Evolutionary conservation across 2,329 filamentous ascomycete genomes (phyloP).

Genomic region (Xylariaceae sp.): DNA sequence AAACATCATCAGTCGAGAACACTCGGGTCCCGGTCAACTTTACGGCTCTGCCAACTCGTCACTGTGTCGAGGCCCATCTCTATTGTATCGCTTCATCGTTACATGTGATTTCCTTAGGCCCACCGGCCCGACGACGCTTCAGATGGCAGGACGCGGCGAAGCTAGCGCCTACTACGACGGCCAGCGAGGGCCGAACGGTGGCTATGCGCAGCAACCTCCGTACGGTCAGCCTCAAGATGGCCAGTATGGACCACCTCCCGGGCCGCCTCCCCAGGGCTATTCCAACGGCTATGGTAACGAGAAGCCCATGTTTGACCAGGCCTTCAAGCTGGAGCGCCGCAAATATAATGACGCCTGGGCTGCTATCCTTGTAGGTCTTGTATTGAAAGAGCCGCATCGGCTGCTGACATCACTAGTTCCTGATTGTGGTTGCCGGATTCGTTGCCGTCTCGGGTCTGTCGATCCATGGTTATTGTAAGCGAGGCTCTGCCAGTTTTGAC

Average conservation of each 20-base stretch:
- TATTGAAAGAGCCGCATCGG: not conserved
- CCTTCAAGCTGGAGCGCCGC: slow-evolving; percentile 74
- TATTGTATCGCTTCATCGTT: no score
- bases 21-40: no score
- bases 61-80: no score
- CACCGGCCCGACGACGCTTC: no score
- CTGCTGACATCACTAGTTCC: slow-evolving; percentile 40
- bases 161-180: slow-evolving; percentile 17
- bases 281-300: slow-evolving; percentile 28
- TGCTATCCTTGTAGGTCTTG: slow-evolving; percentile 58
- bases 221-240: slow-evolving; percentile 10
- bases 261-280: slow-evolving; percentile 4
- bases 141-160: slow-evolving; percentile 15
- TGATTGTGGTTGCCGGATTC: slow-evolving; percentile 65
- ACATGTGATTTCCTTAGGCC: no score
- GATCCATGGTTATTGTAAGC: slow-evolving; percentile 63
- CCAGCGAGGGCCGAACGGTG: slow-evolving; percentile 7
- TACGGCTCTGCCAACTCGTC: no score
- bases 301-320: slow-evolving; percentile 63
- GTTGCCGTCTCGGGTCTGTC: slow-evolving; percentile 67
- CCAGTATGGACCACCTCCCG: no score
- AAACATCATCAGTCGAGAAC: no score
- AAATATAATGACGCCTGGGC: slow-evolving; percentile 92
- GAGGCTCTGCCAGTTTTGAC: not conserved
- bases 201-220: slow-evolving; percentile 8